These are phyloP conservation scores for Microdochium trichocladiopsis DNA, from an alignment of 2,329 filamentous ascomycete species.

Conservation along the genomic window DNA sequence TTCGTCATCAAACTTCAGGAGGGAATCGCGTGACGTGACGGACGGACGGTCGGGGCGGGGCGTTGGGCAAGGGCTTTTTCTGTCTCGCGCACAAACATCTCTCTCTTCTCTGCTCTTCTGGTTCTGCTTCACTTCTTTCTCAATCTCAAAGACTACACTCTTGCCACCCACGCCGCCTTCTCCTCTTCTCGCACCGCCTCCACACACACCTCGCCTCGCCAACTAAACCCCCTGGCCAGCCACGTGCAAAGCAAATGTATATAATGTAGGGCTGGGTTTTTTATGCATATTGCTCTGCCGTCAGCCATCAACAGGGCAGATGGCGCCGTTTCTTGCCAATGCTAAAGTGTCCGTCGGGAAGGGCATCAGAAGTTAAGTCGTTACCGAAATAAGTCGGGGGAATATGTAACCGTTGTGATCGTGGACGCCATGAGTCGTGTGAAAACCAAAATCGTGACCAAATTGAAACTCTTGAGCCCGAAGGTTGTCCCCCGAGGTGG, in stretches of 20 bases:
- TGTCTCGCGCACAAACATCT: background rate
- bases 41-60: too few species aligned
- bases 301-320: background rate
- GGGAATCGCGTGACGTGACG: too few species aligned
- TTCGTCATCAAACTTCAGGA: background rate
- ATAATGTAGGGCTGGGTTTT: too few species aligned
- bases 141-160: conserved; percentile 1
- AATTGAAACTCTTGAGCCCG: background rate
- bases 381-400: background rate
- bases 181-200: background rate
- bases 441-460: background rate
- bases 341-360: background rate
- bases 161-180: background rate
- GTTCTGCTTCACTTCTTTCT: background rate
- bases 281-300: background rate
- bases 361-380: background rate
- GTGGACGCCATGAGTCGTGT: background rate
- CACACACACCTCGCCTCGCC: background rate
- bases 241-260: background rate
- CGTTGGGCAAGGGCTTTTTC: too few species aligned
- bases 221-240: background rate
- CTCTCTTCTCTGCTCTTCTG: background rate
- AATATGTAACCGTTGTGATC: conserved; percentile 1
- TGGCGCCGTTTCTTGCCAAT: background rate
- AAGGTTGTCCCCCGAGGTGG: background rate